Evolutionary conservation across 1,139 yeast genomes (phyloP), one percentile per base, ranked within the genome.

Genomic region (Pneumocystis wakefieldiae): DNA sequence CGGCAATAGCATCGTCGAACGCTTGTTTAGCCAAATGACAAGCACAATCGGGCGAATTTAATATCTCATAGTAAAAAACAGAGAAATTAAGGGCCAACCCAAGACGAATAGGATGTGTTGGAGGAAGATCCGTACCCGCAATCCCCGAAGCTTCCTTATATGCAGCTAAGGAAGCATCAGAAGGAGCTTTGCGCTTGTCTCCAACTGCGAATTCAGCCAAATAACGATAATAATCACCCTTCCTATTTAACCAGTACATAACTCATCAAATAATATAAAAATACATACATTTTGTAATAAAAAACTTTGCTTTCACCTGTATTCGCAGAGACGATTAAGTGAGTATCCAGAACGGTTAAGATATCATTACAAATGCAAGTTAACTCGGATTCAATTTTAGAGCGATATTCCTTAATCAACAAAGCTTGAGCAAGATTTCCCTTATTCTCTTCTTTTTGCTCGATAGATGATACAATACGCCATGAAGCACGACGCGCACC

Each of bases 401-500:
- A 80, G 78, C 97, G 92, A 83, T 92, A 91, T 69, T 87, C 95
- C 78, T 94, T 87, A 76, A 92, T 91, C 76, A 91, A 83, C 68
- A 83, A 76, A 69, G 89, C 96, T 79, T 92, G 97, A 70, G 83
- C 77, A 73, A 85, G 89, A 74, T 90, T 88, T 74, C 95, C 96
- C 80, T 91, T 90, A 72, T 91, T 87, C 78, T 91, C 97, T 79
- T 91, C 97, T 80, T 91, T 91, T 79, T 91, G 97, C 78, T 91
- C 97, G 73, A 91, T 91, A 60, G 97, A 89, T 61, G 96, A 89
- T 65, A 91, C 96, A 75, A 91, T 91, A 83, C 97, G 86, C 98
- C 98, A 92, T 59, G 97, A 89, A 66, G 98, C 97, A 80, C 98
- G 91, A 75, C 97, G 91, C 66, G 97, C 96, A 73, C 98, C 98